Evolutionary conservation across 1,284 basidiomycete genomes (phyloP), one percentile per base, ranked within the genome.

Genomic region (Boletus putidus): DNA sequence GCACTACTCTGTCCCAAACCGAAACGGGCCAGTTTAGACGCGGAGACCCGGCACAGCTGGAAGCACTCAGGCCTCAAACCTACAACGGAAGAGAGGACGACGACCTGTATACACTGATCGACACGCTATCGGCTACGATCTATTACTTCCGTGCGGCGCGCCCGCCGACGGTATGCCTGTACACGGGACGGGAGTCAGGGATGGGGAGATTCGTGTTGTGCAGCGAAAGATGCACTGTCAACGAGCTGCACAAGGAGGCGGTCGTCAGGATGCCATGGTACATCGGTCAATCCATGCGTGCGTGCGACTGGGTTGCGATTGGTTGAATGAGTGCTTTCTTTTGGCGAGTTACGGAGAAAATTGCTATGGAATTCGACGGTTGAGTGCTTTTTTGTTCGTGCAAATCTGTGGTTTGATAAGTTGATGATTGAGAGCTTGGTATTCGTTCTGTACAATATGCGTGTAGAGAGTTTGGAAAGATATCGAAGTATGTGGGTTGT

Each of bases 141-240:
- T 72, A 65, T 42, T 70, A 72, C 50, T 72, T 70, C 60, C 57
- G 51, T 2, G 68, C 66, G 15, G 47, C 42, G 3, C 53, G 51
- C 45, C 70, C 70, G 1, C 68, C 68, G 14, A 71, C 59, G 15
- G 70, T 73, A 4, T 72, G 68, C 36, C 42, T 73, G 31, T 73
- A 55, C 43, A 66, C 60, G 0, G 68, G 68, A 12, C 45, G 45
- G 8, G 68, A 70, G 40, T 67, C 58, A 0, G 71, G 68, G 16
- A 51, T 70, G 50, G 66, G 68, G 14, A 62, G 68, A 33, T 69
- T 65, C 23, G 55, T 70, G 33, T 27, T 67, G 49, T 70, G 69
- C n/a, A 66, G 57, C 1, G 68, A 67, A 48, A 53, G 43, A 29
- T 69, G 68, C 39, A 53, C 53, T 9, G 37, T 36, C 39, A 69